These are phyloP conservation scores for Cryptococcus depauperatus DNA, from an alignment of 1,284 basidiomycete genomes.

Conservation along the genomic window DNA sequence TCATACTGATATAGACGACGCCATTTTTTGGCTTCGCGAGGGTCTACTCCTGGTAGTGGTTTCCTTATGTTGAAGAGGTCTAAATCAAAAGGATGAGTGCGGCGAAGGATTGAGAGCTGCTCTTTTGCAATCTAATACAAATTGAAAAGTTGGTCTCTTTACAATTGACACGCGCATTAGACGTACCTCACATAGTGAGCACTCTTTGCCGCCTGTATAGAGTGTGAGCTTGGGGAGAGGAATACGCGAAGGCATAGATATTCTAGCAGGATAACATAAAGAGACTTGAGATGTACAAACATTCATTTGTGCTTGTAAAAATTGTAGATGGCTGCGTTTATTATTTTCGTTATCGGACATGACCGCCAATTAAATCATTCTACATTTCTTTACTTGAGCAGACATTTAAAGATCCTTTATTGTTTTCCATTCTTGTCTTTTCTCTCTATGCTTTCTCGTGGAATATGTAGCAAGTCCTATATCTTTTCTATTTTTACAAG, in stretches of 20 bases:
- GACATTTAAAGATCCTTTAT: neutral
- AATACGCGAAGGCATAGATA: conserved; percentile 31
- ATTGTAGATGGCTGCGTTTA: neutral
- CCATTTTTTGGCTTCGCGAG: conserved; percentile 36
- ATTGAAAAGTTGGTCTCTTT: neutral
- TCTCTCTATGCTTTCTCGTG: conserved; percentile 10
- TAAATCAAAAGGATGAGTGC: conserved; percentile 37
- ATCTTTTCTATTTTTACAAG: neutral
- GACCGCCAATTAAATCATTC: too few species aligned
- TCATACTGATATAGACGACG: conserved; percentile 42
- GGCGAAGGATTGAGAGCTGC: conserved; percentile 29
- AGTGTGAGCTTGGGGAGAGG: conserved; percentile 37
- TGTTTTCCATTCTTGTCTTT: neutral
- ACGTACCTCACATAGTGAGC: conserved; percentile 42
- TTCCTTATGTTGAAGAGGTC: conserved; percentile 39
- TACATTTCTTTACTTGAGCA: neutral
- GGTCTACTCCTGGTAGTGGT: conserved; percentile 28
- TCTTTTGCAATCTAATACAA: conserved; percentile 33
- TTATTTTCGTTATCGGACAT: too few species aligned
- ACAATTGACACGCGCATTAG: neutral
- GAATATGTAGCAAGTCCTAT: neutral
- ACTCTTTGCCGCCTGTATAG: conserved; percentile 44
- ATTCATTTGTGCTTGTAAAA: neutral
- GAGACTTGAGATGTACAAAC: too few species aligned
- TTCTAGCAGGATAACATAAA: too few species aligned